Evolutionary conservation across 2,329 filamentous ascomycete genomes (phyloP).

Genomic region (Arthrinium puccinioides): DNA sequence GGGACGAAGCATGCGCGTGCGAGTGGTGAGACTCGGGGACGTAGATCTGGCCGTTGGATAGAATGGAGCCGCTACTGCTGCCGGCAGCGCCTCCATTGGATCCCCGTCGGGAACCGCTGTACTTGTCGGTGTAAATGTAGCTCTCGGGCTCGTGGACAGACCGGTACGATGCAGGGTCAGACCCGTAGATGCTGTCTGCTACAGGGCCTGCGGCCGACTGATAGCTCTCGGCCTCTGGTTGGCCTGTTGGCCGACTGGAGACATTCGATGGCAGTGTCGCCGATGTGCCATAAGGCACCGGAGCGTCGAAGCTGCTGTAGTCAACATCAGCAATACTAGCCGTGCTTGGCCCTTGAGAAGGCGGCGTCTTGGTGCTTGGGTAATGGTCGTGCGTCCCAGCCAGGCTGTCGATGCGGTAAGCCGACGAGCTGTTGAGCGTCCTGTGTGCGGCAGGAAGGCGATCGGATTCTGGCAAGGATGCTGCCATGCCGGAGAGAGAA

Average conservation of each 20-base stretch:
- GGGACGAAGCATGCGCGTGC: constrained; percentile 11
- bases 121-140: constrained; percentile 21
- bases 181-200: constrained; percentile 13
- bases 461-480: constrained; percentile 27
- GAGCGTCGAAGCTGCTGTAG: constrained; percentile 13
- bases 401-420: constrained; percentile 21
- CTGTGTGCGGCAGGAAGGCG: constrained; percentile 27
- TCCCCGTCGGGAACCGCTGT: too few species aligned
- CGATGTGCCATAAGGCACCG: constrained; percentile 11
- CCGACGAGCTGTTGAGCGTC: constrained; percentile 20
- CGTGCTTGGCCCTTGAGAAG: too few species aligned
- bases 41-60: constrained; percentile 26
- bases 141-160: constrained; percentile 14
- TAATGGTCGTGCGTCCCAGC: constrained; percentile 2
- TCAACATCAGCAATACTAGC: constrained; percentile 17
- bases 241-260: constrained; percentile 10
- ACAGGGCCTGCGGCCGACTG: constrained; percentile 6
- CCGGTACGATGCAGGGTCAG: constrained; percentile 12
- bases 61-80: constrained; percentile 14
- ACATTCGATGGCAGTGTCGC: constrained; percentile 9
- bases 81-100: too few species aligned
- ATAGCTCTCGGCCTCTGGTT: constrained; percentile 11
- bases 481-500: constrained; percentile 33
- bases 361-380: too few species aligned
- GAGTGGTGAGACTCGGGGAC: constrained; percentile 18